Evolutionary conservation across 257 asterid species (phyloP), one percentile per base, ranked within the genome.

Genomic region (Haberlea rhodopensis): DNA sequence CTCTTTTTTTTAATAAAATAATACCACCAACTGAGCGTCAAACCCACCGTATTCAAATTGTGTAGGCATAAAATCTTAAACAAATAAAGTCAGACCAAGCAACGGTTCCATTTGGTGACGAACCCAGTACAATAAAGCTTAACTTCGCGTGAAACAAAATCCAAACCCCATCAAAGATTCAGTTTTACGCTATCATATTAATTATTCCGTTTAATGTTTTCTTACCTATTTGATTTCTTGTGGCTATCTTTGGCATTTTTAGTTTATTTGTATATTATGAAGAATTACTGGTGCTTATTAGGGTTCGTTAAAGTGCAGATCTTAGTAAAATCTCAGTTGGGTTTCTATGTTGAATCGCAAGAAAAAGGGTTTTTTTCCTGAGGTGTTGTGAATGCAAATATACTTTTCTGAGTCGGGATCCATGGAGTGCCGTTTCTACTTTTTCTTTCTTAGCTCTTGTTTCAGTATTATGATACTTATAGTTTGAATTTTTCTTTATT

Each of bases 291-390:
- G 71, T 73, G 63, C 58, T 28, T 71, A 73, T 45, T 82, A 79
- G 87, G 87, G 82, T 77, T 76, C 79, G 73, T 19, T 56, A 69
- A 68, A 68, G 82, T 77, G 63, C 76, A 72, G 85, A 82, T 82
- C 85, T 71, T 82, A 68, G 66, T 64, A 73, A 49, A 68, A 24
- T 71, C 28, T 52, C 59, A 65, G 29, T 46, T 57, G 18, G 72
- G 22, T 60, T 74, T 59, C 37, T 49, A 16, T 63, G 74, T 67
- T 71, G 25, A 73, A 70, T 81, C 80, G 75, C 71, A 13, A 71
- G 65, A 27, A 32, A 53, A 65, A 46, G 45, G 66, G 46, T 26
- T 18, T 34, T 55, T 25, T 59, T 52, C 22, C 40, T 81, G 19
- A 27, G 52, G 31, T 69, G 18, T 72, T 58, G 64, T 61, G 64